Conservation (phyloP, 1,284 basidiomycete genomes). For the Puccinia polysora region DNA sequence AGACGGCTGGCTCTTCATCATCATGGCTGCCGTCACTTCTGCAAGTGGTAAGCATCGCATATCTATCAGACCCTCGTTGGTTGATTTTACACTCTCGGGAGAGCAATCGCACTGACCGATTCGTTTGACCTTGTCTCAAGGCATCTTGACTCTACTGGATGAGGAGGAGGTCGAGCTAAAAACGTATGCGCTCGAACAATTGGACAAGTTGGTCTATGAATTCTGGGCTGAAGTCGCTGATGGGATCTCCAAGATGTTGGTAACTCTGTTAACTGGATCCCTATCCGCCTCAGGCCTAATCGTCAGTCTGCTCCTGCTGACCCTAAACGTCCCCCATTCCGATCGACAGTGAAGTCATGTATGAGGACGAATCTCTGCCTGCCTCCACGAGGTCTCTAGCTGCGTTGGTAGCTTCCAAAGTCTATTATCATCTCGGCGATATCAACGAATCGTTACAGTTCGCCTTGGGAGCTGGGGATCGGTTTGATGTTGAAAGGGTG, state of each 20-base stretch:
- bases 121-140: constrained; percentile 52
- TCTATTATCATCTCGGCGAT: constrained; percentile 90
- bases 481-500: constrained; percentile 71
- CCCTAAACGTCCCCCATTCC: too few species aligned
- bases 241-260: constrained; percentile 79
- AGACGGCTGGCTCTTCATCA: too few species aligned
- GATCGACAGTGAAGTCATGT: constrained; percentile 70
- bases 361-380: constrained; percentile 69
- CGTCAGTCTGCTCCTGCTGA: too few species aligned
- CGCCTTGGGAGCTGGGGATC: constrained; percentile 78
- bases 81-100: too few species aligned
- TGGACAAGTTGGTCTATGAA: constrained; percentile 76
- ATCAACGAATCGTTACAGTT: constrained; percentile 89
- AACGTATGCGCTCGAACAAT: constrained; percentile 76
- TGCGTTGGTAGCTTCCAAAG: constrained; percentile 84
- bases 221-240: constrained; percentile 99
- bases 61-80: too few species aligned
- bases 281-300: too few species aligned
- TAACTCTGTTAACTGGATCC: neutral
- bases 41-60: constrained; percentile 15
- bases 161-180: constrained; percentile 82
- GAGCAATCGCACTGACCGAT: too few species aligned
- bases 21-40: constrained; percentile 35
- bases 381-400: constrained; percentile 70
- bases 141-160: constrained; percentile 78